A percentile compares a stretch with the other conserved stretches of the same genome.
These are phyloP conservation scores for Hypoxylon subgilvum DNA, from an alignment of 495 filamentous ascomycete genomes.

Conservation along the genomic window DNA sequence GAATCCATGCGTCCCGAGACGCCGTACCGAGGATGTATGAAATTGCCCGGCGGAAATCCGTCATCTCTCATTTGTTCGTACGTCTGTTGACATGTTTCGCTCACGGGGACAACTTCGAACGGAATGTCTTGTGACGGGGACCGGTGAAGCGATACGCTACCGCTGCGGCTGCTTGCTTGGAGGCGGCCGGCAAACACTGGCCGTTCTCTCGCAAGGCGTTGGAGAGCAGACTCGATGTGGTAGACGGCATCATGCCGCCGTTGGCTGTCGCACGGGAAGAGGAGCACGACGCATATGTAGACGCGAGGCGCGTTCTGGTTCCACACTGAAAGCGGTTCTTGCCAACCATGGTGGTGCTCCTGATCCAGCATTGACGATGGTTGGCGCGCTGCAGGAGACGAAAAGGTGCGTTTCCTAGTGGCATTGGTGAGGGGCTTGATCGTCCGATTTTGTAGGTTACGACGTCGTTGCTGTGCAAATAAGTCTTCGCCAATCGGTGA, in stretches of 20 bases:
- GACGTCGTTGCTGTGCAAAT: slow-evolving; percentile 24
- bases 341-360: slow-evolving; percentile 33
- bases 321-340: slow-evolving; percentile 43
- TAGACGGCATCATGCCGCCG: slow-evolving; percentile 31
- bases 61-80: slow-evolving; percentile 37
- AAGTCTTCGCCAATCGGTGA: slow-evolving; percentile 36
- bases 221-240: slow-evolving; percentile 37
- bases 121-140: slow-evolving; percentile 40
- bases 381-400: slow-evolving; percentile 22
- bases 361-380: slow-evolving; percentile 36
- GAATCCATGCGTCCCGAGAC: slow-evolving; percentile 24
- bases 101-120: slow-evolving; percentile 32
- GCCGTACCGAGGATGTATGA: slow-evolving; percentile 33
- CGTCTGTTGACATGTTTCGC: slow-evolving; percentile 23
- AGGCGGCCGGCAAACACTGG: slow-evolving; percentile 46
- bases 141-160: slow-evolving; percentile 35
- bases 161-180: slow-evolving; percentile 31
- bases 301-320: slow-evolving; percentile 44
- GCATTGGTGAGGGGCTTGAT: slow-evolving; percentile 27
- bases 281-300: slow-evolving; percentile 45
- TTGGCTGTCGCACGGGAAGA: slow-evolving; percentile 42
- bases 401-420: slow-evolving; percentile 31
- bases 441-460: slow-evolving; percentile 27
- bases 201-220: slow-evolving; percentile 31
- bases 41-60: slow-evolving; percentile 41